Percentiles rank a stretch among this genome's conserved stretches.
phyloP scores from a whole-genome alignment of 2,329 filamentous ascomycete genomes.

The Epichloe brachyelytri region DNA sequence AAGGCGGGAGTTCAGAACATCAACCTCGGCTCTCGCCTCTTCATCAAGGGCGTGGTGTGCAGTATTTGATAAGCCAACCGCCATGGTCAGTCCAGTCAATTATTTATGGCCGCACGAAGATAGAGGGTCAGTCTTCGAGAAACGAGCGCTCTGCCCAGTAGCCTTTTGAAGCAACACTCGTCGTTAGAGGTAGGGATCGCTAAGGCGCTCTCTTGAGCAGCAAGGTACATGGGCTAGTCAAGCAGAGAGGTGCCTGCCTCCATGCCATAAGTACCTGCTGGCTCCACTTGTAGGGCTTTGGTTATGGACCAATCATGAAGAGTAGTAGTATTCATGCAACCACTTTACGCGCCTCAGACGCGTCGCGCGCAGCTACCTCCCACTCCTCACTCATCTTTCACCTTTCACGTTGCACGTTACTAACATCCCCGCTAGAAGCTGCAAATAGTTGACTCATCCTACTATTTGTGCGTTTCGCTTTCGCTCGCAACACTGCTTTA shows the following conservation, averaged over 20 bases:
- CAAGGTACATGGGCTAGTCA: too few species aligned
- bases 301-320: too few species aligned
- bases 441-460: too few species aligned
- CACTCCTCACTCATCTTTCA: neutral
- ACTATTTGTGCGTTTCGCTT: neutral
- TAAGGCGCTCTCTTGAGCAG: too few species aligned
- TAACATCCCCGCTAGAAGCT: neutral
- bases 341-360: constrained; percentile 5
- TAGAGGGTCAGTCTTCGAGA: neutral
- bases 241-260: neutral
- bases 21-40: constrained; percentile 56
- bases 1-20: constrained; percentile 59
- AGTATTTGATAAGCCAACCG: constrained; percentile 33
- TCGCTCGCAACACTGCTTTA: neutral
- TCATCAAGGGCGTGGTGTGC: constrained; percentile 45
- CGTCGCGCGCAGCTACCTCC: neutral
- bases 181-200: too few species aligned
- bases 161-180: too few species aligned
- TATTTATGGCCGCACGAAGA: neutral
- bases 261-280: neutral
- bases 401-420: neutral
- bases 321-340: neutral
- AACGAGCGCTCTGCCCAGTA: too few species aligned
- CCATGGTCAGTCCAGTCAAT: constrained; percentile 25
- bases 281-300: too few species aligned